phyloP scores from a whole-genome alignment of 176 grass and related monocot genomes.

The Musa beccarii region DNA sequence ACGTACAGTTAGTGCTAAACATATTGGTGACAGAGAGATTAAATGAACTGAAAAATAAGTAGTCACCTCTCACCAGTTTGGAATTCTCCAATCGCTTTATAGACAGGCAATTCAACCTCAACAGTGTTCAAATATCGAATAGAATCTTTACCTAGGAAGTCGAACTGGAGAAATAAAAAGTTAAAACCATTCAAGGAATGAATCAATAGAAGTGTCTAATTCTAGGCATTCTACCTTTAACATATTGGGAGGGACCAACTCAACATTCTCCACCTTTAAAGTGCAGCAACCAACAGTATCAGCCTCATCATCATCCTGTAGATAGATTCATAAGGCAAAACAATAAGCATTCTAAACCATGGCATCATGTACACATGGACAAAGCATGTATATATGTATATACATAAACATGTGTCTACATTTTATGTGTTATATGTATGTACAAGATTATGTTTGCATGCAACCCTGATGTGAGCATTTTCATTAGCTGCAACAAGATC shows the following conservation, averaged over 20 bases:
- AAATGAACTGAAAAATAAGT: background rate
- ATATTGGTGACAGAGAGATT: background rate
- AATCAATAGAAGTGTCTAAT: conserved; percentile 5
- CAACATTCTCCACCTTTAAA: conserved; percentile 86
- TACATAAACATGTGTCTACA: too few species aligned
- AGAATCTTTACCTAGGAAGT: conserved; percentile 99
- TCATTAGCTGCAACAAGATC: too few species aligned
- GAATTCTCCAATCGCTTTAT: conserved; percentile 84
- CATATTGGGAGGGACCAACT: conserved; percentile 72
- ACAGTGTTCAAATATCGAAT: conserved; percentile 94
- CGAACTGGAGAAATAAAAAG: conserved; percentile 52
- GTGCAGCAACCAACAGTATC: conserved; percentile 98
- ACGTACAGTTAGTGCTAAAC: background rate
- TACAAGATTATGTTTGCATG: too few species aligned
- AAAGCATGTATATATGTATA: too few species aligned
- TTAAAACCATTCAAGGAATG: conserved; percentile 12
- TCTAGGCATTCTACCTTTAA: conserved; percentile 46
- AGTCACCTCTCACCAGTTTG: conserved; percentile 51
- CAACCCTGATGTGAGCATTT: too few species aligned
- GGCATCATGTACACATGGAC: too few species aligned
- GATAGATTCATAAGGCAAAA: conserved; percentile 13
- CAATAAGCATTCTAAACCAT: background rate
- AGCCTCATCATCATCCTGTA: conserved; percentile 94
- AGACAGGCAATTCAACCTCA: conserved; percentile 74
- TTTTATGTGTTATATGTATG: too few species aligned